Evolutionary conservation across 2,329 filamentous ascomycete genomes (phyloP).

Genomic region (Colletotrichum godetiae): DNA sequence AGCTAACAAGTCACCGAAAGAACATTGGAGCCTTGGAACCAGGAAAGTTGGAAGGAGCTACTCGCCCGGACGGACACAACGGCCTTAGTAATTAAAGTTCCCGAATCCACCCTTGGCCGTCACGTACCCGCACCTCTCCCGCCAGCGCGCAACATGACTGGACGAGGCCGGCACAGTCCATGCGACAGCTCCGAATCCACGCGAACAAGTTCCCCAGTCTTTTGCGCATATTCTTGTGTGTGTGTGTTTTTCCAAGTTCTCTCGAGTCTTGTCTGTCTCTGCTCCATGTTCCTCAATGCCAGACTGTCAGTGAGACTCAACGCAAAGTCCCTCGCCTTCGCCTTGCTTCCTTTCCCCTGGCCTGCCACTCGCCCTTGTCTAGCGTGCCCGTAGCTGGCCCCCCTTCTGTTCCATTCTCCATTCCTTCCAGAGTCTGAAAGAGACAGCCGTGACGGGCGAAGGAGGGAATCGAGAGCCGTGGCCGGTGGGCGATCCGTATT

Average conservation of each 20-base stretch:
- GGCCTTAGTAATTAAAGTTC: slow-evolving; percentile 35
- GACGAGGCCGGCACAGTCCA: not conserved
- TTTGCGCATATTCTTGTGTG: not conserved
- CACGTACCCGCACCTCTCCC: not conserved
- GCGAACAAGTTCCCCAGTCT: slow-evolving; percentile 30
- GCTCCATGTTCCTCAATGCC: not conserved
- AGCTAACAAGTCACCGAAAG: not conserved
- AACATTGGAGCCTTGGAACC: too few species aligned
- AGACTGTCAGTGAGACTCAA: not conserved
- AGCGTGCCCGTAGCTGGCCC: slow-evolving; percentile 23
- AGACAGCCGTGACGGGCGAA: not conserved
- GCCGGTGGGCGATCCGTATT: not conserved
- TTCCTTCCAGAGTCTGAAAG: slow-evolving; percentile 23
- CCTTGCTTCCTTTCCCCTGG: not conserved
- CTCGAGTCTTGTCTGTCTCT: not conserved
- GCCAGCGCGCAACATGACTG: slow-evolving; percentile 2
- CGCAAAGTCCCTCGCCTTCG: not conserved
- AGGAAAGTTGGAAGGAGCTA: not conserved
- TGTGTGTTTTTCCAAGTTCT: not conserved
- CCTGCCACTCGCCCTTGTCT: slow-evolving; percentile 14
- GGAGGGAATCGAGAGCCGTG: slow-evolving; percentile 1
- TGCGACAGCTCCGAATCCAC: slow-evolving; percentile 36
- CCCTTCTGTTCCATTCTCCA: slow-evolving; percentile 26
- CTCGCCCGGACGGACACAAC: not conserved
- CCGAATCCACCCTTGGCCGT: slow-evolving; percentile 32